phyloP scores from a whole-genome alignment of 768 basidiomycete species.

The Sporobolomyces roseus region DNA sequence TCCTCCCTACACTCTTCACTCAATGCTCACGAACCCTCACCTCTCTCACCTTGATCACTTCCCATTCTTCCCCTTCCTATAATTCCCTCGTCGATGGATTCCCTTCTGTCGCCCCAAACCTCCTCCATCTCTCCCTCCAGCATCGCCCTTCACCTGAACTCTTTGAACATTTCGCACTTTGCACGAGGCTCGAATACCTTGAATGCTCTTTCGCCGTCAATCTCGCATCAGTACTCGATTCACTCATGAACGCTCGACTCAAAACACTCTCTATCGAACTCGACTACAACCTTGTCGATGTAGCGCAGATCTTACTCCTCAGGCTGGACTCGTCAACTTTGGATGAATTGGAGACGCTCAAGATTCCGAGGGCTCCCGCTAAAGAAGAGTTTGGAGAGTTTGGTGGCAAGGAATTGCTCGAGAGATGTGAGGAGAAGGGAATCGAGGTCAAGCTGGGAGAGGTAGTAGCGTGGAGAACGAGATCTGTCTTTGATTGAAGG shows the following conservation, averaged over 20 bases:
- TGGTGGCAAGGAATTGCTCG: constrained; percentile 3
- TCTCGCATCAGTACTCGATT: constrained; percentile 7
- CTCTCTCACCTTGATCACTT: constrained; percentile 23
- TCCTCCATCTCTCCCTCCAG: constrained; percentile 21
- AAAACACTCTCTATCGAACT: constrained; percentile 19
- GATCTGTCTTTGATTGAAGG: constrained; percentile 4
- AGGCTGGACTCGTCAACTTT: constrained; percentile 3
- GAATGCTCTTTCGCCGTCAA: constrained; percentile 27
- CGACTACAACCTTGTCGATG: constrained; percentile 29
- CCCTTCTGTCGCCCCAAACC: constrained; percentile 18
- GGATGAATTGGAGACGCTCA: not conserved
- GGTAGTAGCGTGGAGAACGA: constrained; percentile 31
- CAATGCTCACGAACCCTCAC: constrained; percentile 5
- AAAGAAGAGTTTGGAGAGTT: constrained; percentile 12
- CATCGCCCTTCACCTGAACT: constrained; percentile 21
- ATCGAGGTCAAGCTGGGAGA: constrained; percentile 5
- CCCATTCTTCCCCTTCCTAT: constrained; percentile 19
- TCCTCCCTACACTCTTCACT: constrained; percentile 13
- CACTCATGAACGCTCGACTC: not conserved
- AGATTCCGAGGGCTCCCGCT: constrained; percentile 21
- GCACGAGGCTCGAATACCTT: not conserved
- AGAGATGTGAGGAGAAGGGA: constrained; percentile 4
- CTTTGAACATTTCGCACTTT: not conserved
- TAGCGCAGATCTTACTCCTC: not conserved
- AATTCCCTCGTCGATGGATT: constrained; percentile 5